phyloP scores from a whole-genome alignment of 352 stramenopile genomes.

The Phytophthora crassamura region DNA sequence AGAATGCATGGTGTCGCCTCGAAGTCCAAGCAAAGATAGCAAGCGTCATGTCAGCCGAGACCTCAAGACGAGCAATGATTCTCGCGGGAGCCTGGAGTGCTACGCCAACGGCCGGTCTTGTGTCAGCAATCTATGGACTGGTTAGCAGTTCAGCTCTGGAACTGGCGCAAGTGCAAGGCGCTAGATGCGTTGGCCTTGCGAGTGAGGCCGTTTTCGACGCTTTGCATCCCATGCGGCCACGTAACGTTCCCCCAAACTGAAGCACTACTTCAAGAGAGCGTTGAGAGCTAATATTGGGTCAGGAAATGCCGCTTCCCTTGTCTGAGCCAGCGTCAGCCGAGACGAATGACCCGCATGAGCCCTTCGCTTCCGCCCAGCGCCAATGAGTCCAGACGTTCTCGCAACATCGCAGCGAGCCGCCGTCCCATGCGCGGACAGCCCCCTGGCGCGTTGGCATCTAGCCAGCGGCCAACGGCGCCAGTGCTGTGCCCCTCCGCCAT shows the following conservation, averaged over 20 bases:
- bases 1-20: too few species aligned
- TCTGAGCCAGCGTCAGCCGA: constrained; percentile 15
- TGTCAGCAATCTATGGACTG: constrained; percentile 15
- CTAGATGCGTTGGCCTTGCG: constrained; percentile 4
- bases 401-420: constrained; percentile 25
- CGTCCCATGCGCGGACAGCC: constrained; percentile 14
- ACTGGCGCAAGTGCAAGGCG: constrained; percentile 7
- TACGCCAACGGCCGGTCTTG: too few species aligned
- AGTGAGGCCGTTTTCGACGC: constrained; percentile 13
- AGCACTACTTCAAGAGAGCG: not conserved
- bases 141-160: constrained; percentile 16
- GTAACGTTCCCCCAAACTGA: constrained; percentile 25
- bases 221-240: constrained; percentile 13
- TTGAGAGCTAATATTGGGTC: constrained; percentile 15
- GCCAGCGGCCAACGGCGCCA: constrained; percentile 14
- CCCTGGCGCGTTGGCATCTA: not conserved
- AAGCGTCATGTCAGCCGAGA: too few species aligned
- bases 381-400: constrained; percentile 31
- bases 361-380: constrained; percentile 5
- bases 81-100: too few species aligned
- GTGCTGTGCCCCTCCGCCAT: constrained; percentile 3
- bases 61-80: too few species aligned
- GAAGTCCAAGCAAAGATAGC: too few species aligned
- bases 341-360: constrained; percentile 6
- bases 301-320: constrained; percentile 11